These are phyloP conservation scores for Teunomyces barrocoloradensis DNA, from an alignment of 805 yeast genomes.

Conservation along the genomic window DNA sequence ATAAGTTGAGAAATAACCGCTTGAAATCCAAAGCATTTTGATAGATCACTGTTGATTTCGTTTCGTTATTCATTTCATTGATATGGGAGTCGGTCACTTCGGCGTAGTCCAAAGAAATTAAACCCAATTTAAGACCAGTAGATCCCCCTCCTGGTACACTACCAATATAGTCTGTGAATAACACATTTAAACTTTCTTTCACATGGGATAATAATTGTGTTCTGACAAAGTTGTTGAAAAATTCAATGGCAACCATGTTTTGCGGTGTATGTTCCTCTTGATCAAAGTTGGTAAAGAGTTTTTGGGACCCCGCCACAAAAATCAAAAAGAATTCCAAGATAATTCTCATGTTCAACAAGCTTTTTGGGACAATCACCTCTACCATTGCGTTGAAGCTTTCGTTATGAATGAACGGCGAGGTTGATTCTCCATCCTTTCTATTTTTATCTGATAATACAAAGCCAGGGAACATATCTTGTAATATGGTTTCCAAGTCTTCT, in stretches of 20 bases:
- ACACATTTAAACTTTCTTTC: constrained; percentile 50
- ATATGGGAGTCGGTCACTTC: constrained; percentile 9
- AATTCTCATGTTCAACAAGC: constrained; percentile 76
- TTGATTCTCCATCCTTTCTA: constrained; percentile 9
- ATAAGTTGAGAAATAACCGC: constrained; percentile 44
- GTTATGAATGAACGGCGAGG: constrained; percentile 54
- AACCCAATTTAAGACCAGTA: constrained; percentile 23
- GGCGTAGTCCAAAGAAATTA: constrained; percentile 36
- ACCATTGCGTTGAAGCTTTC: constrained; percentile 56
- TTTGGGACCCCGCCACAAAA: constrained; percentile 59
- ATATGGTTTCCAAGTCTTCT: constrained; percentile 28
- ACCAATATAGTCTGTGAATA: constrained; percentile 46
- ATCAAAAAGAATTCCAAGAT: constrained; percentile 70
- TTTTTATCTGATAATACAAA: constrained; percentile 33
- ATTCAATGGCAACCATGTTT: constrained; percentile 28
- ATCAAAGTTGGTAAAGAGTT: constrained; percentile 20
- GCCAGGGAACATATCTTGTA: constrained; percentile 73
- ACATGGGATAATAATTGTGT: constrained; percentile 62
- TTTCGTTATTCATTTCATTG: not conserved
- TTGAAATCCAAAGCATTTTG: constrained; percentile 48
- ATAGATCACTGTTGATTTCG: constrained; percentile 23
- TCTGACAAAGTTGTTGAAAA: constrained; percentile 65
- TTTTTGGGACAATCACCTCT: constrained; percentile 64
- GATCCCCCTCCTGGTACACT: constrained; percentile 7
- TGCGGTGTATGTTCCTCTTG: constrained; percentile 6